Evolutionary conservation across 179 eudicot genomes (phyloP).

Genomic region (Gypsophila paniculata): DNA sequence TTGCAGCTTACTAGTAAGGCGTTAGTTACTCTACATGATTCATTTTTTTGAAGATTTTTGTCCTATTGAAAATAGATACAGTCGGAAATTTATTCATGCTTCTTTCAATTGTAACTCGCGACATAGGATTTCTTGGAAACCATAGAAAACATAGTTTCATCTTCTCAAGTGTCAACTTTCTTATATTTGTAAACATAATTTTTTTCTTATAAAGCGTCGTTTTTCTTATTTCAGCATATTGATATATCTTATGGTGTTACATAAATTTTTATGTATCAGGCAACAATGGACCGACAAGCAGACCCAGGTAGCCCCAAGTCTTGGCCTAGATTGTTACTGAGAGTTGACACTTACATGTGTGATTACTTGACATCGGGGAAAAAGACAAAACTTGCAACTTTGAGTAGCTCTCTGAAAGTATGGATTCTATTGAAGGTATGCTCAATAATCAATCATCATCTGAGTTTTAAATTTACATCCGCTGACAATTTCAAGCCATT

Average conservation of each 20-base stretch:
- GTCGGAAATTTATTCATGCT: background rate
- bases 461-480: background rate
- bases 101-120: background rate
- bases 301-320: conserved; percentile 74
- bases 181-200: background rate
- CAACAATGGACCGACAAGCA: conserved; percentile 56
- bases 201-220: background rate
- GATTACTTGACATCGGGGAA: conserved; percentile 77
- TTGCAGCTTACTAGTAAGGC: conserved; percentile 74
- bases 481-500: background rate
- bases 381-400: conserved; percentile 64
- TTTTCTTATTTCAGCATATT: background rate
- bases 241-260: background rate
- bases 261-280: conserved; percentile 38
- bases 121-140: background rate
- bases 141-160: background rate
- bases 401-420: conserved; percentile 91
- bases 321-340: conserved; percentile 74
- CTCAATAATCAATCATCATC: conserved; percentile 6
- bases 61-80: background rate
- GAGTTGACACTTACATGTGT: conserved; percentile 74
- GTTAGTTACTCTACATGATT: background rate
- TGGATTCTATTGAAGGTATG: conserved; percentile 87
- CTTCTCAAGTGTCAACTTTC: conserved; percentile 5
- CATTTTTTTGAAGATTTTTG: background rate